A percentile compares a stretch with the other conserved stretches of the same genome.
These are phyloP conservation scores for Leccinum solheimii DNA, from an alignment of 1,284 basidiomycete species.

Conservation along the genomic window DNA sequence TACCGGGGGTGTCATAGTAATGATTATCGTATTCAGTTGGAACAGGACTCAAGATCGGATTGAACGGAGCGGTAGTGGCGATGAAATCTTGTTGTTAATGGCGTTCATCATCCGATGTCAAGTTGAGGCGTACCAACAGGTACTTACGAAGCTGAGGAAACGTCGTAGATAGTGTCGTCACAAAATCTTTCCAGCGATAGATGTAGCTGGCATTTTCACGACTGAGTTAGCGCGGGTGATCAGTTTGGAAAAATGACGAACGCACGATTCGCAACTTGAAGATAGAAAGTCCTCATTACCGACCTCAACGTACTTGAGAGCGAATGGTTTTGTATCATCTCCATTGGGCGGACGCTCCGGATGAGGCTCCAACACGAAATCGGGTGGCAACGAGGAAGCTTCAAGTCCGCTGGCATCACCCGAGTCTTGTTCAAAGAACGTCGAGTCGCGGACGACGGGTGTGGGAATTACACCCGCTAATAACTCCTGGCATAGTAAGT, in stretches of 20 bases:
- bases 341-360: no score
- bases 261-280: slow-evolving; percentile 31
- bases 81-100: slow-evolving; percentile 51
- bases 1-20: slow-evolving; percentile 59
- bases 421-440: no score
- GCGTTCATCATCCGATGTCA: neutral
- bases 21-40: slow-evolving; percentile 64
- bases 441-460: no score
- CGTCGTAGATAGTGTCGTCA: slow-evolving; percentile 50
- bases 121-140: neutral
- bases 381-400: no score
- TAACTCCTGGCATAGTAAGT: no score
- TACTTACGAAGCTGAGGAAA: slow-evolving; percentile 64
- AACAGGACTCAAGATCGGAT: slow-evolving; percentile 52
- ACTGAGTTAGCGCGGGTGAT: neutral
- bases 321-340: no score
- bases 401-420: no score
- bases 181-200: slow-evolving; percentile 63
- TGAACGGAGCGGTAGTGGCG: slow-evolving; percentile 50
- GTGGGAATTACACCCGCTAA: no score
- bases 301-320: no score
- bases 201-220: slow-evolving; percentile 42
- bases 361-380: no score
- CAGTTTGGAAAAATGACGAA: slow-evolving; percentile 6
- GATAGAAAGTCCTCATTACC: slow-evolving; percentile 57